phyloP scores from a whole-genome alignment of 306 rosid genomes.

The Castanospermum australe region DNA sequence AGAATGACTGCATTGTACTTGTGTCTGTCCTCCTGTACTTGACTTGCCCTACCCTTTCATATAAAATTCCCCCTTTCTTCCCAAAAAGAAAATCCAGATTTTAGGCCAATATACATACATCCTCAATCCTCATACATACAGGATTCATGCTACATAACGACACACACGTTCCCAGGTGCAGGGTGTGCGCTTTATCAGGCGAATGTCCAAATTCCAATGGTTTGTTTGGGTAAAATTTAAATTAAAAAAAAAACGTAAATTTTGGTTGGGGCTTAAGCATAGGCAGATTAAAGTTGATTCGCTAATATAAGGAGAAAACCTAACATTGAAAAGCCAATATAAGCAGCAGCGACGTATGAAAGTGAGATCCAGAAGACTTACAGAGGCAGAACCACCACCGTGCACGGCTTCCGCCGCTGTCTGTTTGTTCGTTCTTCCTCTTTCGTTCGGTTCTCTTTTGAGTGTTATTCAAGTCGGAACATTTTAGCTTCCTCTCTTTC shows the following conservation, averaged over 20 bases:
- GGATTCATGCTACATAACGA: too few species aligned
- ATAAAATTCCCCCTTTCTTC: too few species aligned
- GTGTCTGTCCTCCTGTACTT: too few species aligned
- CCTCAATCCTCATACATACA: too few species aligned
- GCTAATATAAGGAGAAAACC: not conserved
- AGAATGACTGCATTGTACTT: too few species aligned
- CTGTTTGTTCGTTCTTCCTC: not conserved
- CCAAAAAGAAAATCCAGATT: too few species aligned
- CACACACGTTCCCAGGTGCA: not conserved
- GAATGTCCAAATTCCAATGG: slow-evolving; percentile 6
- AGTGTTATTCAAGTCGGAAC: not conserved
- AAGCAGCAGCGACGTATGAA: not conserved
- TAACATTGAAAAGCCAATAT: not conserved
- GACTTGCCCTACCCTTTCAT: too few species aligned
- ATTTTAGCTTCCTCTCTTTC: not conserved
- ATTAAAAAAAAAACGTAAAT: not conserved
- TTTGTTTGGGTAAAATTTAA: not conserved
- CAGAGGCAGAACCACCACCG: slow-evolving; percentile 30
- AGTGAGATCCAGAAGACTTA: slow-evolving; percentile 35
- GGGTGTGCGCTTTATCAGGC: not conserved
- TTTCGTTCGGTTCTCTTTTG: not conserved
- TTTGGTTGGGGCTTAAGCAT: too few species aligned
- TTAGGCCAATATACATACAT: too few species aligned
- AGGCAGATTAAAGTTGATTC: too few species aligned
- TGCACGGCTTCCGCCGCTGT: slow-evolving; percentile 22